These are phyloP conservation scores for Erythrobasidium hasegawianum DNA, from an alignment of 1,284 basidiomycete genomes.

Conservation along the genomic window DNA sequence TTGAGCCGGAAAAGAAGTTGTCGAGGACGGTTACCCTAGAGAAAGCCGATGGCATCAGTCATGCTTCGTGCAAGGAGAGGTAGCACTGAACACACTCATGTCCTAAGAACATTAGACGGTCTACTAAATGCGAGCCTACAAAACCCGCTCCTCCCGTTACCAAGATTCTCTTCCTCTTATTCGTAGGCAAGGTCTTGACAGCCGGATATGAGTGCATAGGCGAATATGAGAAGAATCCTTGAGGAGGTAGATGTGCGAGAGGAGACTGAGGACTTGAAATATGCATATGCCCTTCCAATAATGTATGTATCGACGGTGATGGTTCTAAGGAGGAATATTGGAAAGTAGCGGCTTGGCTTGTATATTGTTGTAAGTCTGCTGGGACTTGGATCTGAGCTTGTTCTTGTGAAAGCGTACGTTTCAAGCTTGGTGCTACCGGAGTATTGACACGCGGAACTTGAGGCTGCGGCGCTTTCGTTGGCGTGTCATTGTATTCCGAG, in stretches of 20 bases:
- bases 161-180: constrained; percentile 78
- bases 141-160: constrained; percentile 96
- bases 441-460: too few species aligned
- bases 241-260: background rate
- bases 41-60: background rate
- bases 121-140: constrained; percentile 88
- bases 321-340: too few species aligned
- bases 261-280: too few species aligned
- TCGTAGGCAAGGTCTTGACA: constrained; percentile 75
- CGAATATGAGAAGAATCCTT: constrained; percentile 69
- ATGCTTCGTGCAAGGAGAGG: background rate
- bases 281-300: too few species aligned
- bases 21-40: constrained; percentile 63
- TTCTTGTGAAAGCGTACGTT: background rate
- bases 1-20: constrained; percentile 97
- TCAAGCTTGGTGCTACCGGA: too few species aligned
- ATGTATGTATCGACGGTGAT: too few species aligned
- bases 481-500: too few species aligned
- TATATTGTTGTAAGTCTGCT: background rate
- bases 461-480: too few species aligned
- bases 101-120: constrained; percentile 93
- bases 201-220: constrained; percentile 86
- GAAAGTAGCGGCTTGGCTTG: too few species aligned
- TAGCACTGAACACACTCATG: constrained; percentile 69
- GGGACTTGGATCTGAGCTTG: background rate